Evolutionary conservation across 2,329 filamentous ascomycete genomes (phyloP).

Genomic region (Malbranchea cinnamomea): DNA sequence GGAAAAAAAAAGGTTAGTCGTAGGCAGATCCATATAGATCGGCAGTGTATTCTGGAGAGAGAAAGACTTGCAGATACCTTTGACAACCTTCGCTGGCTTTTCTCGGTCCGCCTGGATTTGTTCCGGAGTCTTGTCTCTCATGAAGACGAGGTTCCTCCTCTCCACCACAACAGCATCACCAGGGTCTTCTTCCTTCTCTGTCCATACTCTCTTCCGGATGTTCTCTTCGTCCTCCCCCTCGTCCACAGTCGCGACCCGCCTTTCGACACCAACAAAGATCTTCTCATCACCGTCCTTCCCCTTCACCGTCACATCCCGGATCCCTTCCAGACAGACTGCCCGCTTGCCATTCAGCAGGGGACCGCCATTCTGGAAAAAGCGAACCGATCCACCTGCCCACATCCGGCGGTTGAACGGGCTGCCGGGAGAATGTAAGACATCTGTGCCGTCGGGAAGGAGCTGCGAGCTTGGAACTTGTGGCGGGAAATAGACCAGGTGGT

Average conservation of each 20-base stretch:
- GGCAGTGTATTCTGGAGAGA: conserved; percentile 6
- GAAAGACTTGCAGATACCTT: conserved; percentile 17
- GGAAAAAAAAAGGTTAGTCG: conserved; percentile 5
- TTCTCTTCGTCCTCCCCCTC: conserved; percentile 21
- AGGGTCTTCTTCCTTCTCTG: conserved; percentile 26
- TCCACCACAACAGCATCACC: conserved; percentile 38
- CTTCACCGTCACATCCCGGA: conserved; percentile 34
- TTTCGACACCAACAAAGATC: conserved; percentile 46
- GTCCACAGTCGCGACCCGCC: conserved; percentile 31
- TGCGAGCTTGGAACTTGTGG: conserved; percentile 44
- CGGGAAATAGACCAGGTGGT: conserved; percentile 83
- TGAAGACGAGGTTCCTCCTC: conserved; percentile 48
- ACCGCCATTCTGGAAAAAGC: conserved; percentile 28
- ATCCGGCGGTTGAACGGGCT: conserved; percentile 58
- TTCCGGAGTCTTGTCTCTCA: conserved; percentile 36
- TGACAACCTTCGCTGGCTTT: conserved; percentile 16
- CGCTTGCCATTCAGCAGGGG: conserved; percentile 21
- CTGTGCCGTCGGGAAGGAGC: conserved; percentile 72
- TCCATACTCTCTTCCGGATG: conserved; percentile 30
- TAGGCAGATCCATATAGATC: neutral
- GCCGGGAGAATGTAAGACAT: conserved; percentile 62
- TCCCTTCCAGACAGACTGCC: conserved; percentile 32
- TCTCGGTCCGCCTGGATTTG: conserved; percentile 15
- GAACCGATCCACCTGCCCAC: conserved; percentile 72
- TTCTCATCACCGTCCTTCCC: conserved; percentile 39